Evolutionary conservation across 257 asterid species (phyloP).

Genomic region (Ballota nigra): DNA sequence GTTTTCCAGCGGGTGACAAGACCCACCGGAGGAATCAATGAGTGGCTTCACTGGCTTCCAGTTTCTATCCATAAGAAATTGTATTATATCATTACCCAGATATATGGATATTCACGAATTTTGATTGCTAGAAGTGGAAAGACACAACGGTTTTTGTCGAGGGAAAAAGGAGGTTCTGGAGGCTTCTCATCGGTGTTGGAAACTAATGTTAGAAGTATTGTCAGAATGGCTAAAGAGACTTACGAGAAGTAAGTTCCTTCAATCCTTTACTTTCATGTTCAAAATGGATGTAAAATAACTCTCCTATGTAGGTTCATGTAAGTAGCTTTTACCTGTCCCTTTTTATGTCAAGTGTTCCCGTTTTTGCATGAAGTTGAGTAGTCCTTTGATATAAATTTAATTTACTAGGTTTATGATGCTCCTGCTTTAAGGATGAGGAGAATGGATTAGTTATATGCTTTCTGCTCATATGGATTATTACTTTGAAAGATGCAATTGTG

Average conservation of each 20-base stretch:
- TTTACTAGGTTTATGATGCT: not conserved
- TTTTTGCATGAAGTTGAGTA: not conserved
- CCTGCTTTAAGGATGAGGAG: not conserved
- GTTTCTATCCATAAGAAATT: slow-evolving; percentile 79
- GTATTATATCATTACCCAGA: slow-evolving; percentile 54
- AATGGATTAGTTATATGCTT: not conserved
- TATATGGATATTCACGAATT: slow-evolving; percentile 38
- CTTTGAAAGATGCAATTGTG: not conserved
- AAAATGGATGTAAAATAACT: not conserved
- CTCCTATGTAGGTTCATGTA: slow-evolving; percentile 2
- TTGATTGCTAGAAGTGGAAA: slow-evolving; percentile 48
- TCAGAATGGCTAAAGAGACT: slow-evolving; percentile 76
- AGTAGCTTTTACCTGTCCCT: not conserved
- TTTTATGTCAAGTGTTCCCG: not conserved
- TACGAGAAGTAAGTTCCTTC: slow-evolving; percentile 69
- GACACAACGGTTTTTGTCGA: slow-evolving; percentile 37
- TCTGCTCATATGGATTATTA: not conserved
- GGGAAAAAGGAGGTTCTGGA: slow-evolving; percentile 47
- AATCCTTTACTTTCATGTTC: not conserved
- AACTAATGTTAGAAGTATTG: slow-evolving; percentile 79
- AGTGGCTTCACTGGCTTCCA: slow-evolving; percentile 94
- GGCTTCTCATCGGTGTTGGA: slow-evolving; percentile 84
- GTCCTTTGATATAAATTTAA: not conserved
- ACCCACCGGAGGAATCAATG: slow-evolving; percentile 94
- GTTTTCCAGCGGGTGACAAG: slow-evolving; percentile 80